These are phyloP conservation scores for Gonapodya prolifera DNA, from an alignment of 192 early-diverging fungal species.

Conservation along the genomic window DNA sequence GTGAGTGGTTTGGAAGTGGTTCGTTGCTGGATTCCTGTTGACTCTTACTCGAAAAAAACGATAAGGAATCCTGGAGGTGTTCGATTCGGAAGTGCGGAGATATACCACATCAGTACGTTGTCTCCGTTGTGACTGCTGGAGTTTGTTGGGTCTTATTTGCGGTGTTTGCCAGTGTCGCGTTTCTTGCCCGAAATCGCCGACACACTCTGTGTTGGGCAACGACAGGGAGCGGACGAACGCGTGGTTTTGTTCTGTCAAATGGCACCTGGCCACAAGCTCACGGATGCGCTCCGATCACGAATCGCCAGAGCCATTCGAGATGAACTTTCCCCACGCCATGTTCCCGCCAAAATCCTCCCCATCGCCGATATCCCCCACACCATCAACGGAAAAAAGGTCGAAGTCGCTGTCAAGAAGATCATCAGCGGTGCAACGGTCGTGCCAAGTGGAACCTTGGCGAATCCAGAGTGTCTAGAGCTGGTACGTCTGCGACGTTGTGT, in stretches of 20 bases:
- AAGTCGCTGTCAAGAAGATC: constrained; percentile 87
- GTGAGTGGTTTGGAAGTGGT: neutral
- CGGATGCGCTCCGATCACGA: constrained; percentile 43
- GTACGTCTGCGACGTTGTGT: constrained; percentile 37
- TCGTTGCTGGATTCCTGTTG: neutral
- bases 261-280: constrained; percentile 42
- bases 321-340: constrained; percentile 81
- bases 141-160: neutral
- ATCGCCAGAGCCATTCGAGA: constrained; percentile 68
- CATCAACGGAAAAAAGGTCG: constrained; percentile 93
- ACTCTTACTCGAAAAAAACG: neutral
- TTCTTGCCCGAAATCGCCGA: constrained; percentile 65
- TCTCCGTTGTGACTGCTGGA: neutral
- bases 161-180: constrained; percentile 34
- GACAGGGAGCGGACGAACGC: constrained; percentile 69
- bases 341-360: constrained; percentile 72
- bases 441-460: constrained; percentile 69
- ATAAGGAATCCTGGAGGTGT: neutral
- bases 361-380: constrained; percentile 86
- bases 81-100: constrained; percentile 2
- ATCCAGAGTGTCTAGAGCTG: constrained; percentile 75
- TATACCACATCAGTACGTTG: neutral
- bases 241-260: constrained; percentile 87
- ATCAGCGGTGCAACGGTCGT: constrained; percentile 64
- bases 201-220: constrained; percentile 82